phyloP scores from a whole-genome alignment of 441 rosid species.

The Iberis amara region DNA sequence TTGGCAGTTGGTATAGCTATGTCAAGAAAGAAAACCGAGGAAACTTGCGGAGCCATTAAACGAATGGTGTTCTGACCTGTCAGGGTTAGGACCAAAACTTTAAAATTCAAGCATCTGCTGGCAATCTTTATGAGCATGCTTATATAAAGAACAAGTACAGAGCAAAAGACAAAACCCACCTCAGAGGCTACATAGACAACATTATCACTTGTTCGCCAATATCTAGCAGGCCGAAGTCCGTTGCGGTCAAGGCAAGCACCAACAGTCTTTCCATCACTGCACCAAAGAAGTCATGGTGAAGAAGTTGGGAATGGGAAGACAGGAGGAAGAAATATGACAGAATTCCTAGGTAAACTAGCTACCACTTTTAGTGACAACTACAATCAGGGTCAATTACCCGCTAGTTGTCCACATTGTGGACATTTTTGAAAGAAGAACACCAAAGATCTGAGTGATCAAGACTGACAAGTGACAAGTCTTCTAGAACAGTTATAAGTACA shows the following conservation, averaged over 20 bases:
- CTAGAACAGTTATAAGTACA: conserved; percentile 7
- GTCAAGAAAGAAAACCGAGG: not conserved
- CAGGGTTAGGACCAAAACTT: conserved; percentile 19
- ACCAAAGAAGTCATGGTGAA: conserved; percentile 34
- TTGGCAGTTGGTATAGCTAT: conserved; percentile 6
- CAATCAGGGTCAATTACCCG: conserved; percentile 18
- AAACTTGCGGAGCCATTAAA: no score
- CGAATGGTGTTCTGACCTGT: conserved; percentile 27
- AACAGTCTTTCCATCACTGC: conserved; percentile 98
- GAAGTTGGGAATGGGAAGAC: conserved; percentile 27
- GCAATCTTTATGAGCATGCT: conserved; percentile 24
- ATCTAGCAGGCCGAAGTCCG: conserved; percentile 99
- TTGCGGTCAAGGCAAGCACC: conserved; percentile 98
- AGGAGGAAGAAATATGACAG: conserved; percentile 32
- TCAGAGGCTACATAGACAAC: conserved; percentile 98
- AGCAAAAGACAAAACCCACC: conserved; percentile 49
- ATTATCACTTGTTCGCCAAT: conserved; percentile 95
- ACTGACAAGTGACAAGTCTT: conserved; percentile 15
- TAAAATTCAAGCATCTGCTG: conserved; percentile 27
- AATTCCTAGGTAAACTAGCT: conserved; percentile 15
- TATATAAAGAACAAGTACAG: conserved; percentile 24
- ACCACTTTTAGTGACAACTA: conserved; percentile 8
- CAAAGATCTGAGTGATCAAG: conserved; percentile 21
- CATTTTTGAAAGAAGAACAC: conserved; percentile 1
- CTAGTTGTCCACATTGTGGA: conserved; percentile 16